phyloP scores from a whole-genome alignment of 352 stramenopile species.

The Pythium biforme region DNA sequence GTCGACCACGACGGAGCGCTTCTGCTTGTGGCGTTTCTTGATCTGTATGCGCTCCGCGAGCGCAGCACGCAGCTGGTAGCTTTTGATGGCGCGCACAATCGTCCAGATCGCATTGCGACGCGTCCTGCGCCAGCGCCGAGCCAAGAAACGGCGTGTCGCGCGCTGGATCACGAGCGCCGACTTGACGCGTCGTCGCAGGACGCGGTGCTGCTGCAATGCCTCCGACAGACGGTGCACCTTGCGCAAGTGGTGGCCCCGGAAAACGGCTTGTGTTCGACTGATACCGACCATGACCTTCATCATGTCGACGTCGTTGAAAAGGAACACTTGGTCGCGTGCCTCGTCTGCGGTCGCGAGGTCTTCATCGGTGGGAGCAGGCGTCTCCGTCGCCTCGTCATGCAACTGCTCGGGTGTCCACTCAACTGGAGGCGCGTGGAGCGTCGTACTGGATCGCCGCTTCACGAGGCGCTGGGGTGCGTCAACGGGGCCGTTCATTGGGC shows the following conservation, averaged over 20 bases:
- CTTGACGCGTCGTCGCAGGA: not conserved
- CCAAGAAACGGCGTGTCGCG: conserved; percentile 17
- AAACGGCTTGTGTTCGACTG: conserved; percentile 26
- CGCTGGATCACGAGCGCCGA: conserved; percentile 26
- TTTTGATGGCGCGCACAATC: conserved; percentile 20
- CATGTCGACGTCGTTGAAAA: conserved; percentile 17
- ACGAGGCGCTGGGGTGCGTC: not conserved
- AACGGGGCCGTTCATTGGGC: conserved; percentile 5
- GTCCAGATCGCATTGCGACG: conserved; percentile 20
- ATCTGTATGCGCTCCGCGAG: conserved; percentile 8
- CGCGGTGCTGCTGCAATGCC: conserved; percentile 16
- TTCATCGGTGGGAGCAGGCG: not conserved
- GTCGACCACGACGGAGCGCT: conserved; percentile 2
- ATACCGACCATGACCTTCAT: conserved; percentile 31
- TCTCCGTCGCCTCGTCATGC: not conserved
- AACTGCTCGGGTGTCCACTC: conserved; percentile 2
- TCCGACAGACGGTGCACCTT: conserved; percentile 29
- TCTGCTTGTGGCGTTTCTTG: conserved; percentile 9
- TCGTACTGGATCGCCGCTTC: conserved; percentile 1
- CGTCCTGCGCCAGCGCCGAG: conserved; percentile 5
- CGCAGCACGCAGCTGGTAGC: conserved; percentile 13
- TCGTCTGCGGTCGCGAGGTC: conserved; percentile 1
- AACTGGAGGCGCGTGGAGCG: not conserved
- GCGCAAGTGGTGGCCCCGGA: conserved; percentile 28
- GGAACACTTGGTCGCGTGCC: not conserved